Conservation (phyloP, 1,284 basidiomycete species). For the Puccinia polysora region DNA sequence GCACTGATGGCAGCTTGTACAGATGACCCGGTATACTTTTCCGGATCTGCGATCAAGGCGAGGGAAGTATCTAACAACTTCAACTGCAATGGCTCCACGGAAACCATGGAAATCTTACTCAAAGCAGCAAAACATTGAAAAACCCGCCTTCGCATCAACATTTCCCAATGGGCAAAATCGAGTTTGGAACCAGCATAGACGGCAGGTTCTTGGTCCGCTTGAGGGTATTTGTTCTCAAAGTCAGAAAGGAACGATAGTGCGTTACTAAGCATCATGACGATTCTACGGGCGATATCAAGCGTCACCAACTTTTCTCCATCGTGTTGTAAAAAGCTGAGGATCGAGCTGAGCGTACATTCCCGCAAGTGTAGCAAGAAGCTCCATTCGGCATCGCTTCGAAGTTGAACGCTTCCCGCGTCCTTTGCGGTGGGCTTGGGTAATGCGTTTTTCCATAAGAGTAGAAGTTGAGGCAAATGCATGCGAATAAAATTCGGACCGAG, state of each 20-base stretch:
- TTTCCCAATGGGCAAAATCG: slow-evolving; percentile 71
- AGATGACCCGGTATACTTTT: slow-evolving; percentile 65
- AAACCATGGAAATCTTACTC: slow-evolving; percentile 69
- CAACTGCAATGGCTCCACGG: slow-evolving; percentile 67
- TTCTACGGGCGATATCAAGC: slow-evolving; percentile 35
- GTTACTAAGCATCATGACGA: slow-evolving; percentile 44
- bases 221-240: slow-evolving; percentile 33
- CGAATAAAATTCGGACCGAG: slow-evolving; percentile 90
- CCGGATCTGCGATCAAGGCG: slow-evolving; percentile 76
- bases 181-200: slow-evolving; percentile 52
- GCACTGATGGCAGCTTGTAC: slow-evolving; percentile 89
- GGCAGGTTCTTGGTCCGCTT: slow-evolving; percentile 29
- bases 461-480: slow-evolving; percentile 80
- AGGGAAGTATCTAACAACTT: slow-evolving; percentile 77
- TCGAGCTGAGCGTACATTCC: slow-evolving; percentile 81
- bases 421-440: slow-evolving; percentile 88
- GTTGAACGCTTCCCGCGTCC: slow-evolving; percentile 58
- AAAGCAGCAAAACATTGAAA: slow-evolving; percentile 84
- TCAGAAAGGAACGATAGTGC: slow-evolving; percentile 32
- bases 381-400: slow-evolving; percentile 76
- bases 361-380: slow-evolving; percentile 83
- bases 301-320: slow-evolving; percentile 42
- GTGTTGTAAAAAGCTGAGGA: slow-evolving; percentile 78
- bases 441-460: slow-evolving; percentile 94
- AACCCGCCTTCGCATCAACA: slow-evolving; percentile 73